A percentile compares a stretch with the other conserved stretches of the same genome.
These are phyloP conservation scores for Gossypium longicalyx DNA, from an alignment of 345 rosid species.

Conservation along the genomic window DNA sequence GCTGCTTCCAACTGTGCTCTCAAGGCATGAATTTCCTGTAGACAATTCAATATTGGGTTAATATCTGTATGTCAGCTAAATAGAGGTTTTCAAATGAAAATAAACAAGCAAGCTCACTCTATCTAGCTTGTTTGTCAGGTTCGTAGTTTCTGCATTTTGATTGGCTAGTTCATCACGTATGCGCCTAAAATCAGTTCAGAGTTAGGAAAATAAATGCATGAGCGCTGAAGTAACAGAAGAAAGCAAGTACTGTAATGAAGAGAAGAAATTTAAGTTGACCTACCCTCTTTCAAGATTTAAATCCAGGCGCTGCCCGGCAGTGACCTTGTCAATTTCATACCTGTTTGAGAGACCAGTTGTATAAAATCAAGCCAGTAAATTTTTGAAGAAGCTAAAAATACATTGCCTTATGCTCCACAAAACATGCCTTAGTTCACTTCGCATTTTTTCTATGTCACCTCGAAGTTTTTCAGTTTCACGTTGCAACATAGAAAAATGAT, in stretches of 20 bases:
- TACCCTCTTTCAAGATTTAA: slow-evolving; percentile 97
- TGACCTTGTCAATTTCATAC: slow-evolving; percentile 88
- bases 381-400: slow-evolving; percentile 18
- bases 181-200: slow-evolving; percentile 45
- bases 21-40: slow-evolving; percentile 78
- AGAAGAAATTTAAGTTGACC: slow-evolving; percentile 13
- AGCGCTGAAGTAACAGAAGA: neutral
- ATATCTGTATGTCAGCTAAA: neutral
- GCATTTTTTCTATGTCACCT: slow-evolving; percentile 80
- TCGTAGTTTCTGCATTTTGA: slow-evolving; percentile 84
- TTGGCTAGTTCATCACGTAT: slow-evolving; percentile 86
- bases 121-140: slow-evolving; percentile 85
- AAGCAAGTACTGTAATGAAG: neutral
- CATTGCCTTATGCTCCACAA: slow-evolving; percentile 1
- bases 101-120: slow-evolving; percentile 38
- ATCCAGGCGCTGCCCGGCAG: slow-evolving; percentile 92
- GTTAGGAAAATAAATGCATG: neutral
- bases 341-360: slow-evolving; percentile 33
- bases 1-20: slow-evolving; percentile 90
- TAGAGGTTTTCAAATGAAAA: neutral
- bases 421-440: slow-evolving; percentile 72
- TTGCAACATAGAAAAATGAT: slow-evolving; percentile 75
- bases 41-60: neutral
- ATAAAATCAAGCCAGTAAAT: slow-evolving; percentile 5
- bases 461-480: slow-evolving; percentile 79